phyloP scores from a whole-genome alignment of 1,284 basidiomycete species.

The Apiotrichum sp. region DNA sequence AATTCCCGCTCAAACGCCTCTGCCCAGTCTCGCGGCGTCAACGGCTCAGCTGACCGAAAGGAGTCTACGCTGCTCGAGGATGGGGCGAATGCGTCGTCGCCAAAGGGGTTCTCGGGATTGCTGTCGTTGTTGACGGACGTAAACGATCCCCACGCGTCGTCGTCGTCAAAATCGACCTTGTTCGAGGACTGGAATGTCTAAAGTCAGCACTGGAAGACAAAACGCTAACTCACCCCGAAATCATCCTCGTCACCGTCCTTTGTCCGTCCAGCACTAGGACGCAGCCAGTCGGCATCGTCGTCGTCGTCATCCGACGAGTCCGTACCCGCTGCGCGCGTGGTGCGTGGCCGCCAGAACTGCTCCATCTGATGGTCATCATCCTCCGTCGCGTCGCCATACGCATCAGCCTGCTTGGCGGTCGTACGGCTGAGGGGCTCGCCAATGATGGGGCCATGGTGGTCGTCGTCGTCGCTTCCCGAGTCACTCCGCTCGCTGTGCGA shows the following conservation, averaged over 20 bases:
- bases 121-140: conserved; percentile 18
- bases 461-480: conserved; percentile 30
- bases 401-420: conserved; percentile 19
- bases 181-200: conserved; percentile 22
- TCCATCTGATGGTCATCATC: conserved; percentile 26
- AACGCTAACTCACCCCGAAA: conserved; percentile 32
- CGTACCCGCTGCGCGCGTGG: not conserved
- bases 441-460: conserved; percentile 24
- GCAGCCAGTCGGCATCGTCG: conserved; percentile 43
- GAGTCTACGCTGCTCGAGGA: not conserved
- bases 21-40: conserved; percentile 43
- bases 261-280: conserved; percentile 17
- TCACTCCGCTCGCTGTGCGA: conserved; percentile 16
- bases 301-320: conserved; percentile 40
- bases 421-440: conserved; percentile 40
- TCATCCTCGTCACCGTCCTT: conserved; percentile 31
- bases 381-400: conserved; percentile 24
- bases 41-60: conserved; percentile 15
- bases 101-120: conserved; percentile 40
- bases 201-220: not conserved
- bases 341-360: conserved; percentile 15
- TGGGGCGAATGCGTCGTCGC: conserved; percentile 33
- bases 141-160: conserved; percentile 45
- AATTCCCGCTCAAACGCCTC: conserved; percentile 39
- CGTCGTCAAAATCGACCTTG: conserved; percentile 29